Conservation (phyloP, 2,329 filamentous ascomycete genomes). For the Botryotinia convoluta region DNA sequence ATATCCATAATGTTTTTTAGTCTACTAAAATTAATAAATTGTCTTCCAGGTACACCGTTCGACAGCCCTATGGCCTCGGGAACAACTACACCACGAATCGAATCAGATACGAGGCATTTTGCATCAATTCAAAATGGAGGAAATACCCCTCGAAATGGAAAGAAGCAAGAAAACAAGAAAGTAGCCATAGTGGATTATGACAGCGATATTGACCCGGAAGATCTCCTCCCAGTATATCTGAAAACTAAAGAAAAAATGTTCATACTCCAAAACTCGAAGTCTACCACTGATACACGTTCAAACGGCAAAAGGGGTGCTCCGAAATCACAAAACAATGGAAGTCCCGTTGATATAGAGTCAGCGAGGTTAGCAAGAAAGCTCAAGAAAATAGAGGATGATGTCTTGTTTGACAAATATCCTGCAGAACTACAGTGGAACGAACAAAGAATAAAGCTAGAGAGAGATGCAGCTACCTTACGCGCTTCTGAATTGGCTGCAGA, state of each 20-base stretch:
- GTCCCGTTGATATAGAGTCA: slow-evolving; percentile 43
- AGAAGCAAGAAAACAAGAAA: slow-evolving; percentile 27
- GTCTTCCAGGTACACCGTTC: slow-evolving; percentile 34
- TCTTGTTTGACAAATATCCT: slow-evolving; percentile 67
- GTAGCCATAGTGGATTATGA: slow-evolving; percentile 50
- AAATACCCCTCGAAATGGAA: slow-evolving; percentile 23
- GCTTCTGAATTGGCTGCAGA: slow-evolving; percentile 29
- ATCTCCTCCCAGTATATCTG: slow-evolving; percentile 73
- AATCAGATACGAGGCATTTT: slow-evolving; percentile 36
- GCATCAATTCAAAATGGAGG: slow-evolving; percentile 20
- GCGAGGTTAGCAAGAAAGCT: slow-evolving; percentile 72
- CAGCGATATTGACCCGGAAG: slow-evolving; percentile 71
- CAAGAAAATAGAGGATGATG: slow-evolving; percentile 71
- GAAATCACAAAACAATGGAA: slow-evolving; percentile 23
- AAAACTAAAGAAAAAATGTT: slow-evolving; percentile 69
- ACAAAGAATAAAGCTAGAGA: slow-evolving; percentile 58
- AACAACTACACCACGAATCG: slow-evolving; percentile 35
- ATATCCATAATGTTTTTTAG: neutral
- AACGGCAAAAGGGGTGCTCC: slow-evolving; percentile 21
- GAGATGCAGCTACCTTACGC: slow-evolving; percentile 54
- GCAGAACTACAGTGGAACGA: slow-evolving; percentile 66
- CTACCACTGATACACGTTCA: slow-evolving; percentile 42
- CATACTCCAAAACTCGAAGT: slow-evolving; percentile 52
- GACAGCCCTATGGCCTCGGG: slow-evolving; percentile 38
- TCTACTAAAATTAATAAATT: slow-evolving; percentile 16